phyloP scores from a whole-genome alignment of 768 basidiomycete genomes.

The Pisolithus microcarpus region DNA sequence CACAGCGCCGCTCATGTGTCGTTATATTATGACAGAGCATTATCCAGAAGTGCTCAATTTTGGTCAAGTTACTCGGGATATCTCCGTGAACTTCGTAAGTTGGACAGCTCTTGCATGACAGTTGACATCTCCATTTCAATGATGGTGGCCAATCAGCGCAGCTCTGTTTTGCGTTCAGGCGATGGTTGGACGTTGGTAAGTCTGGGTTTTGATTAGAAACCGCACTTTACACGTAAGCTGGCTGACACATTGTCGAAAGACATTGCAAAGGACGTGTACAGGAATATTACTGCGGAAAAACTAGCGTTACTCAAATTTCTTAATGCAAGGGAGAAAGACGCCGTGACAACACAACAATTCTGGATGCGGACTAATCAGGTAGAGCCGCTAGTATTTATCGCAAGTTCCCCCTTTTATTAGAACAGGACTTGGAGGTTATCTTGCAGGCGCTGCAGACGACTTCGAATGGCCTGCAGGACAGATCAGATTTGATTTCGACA shows the following conservation, averaged over 20 bases:
- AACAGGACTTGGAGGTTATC: conserved; percentile 25
- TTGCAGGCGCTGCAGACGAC: conserved; percentile 15
- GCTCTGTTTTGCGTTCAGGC: conserved; percentile 66
- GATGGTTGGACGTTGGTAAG: conserved; percentile 70
- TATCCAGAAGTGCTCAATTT: conserved; percentile 72
- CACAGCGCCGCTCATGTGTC: conserved; percentile 3
- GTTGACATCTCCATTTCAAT: conserved; percentile 1
- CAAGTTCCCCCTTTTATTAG: neutral
- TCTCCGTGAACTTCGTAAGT: conserved; percentile 69
- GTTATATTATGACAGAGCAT: conserved; percentile 38
- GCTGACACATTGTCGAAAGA: conserved; percentile 31
- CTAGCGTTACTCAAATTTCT: conserved; percentile 42
- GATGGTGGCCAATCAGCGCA: conserved; percentile 42
- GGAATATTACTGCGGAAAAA: conserved; percentile 57
- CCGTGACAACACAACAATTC: conserved; percentile 20
- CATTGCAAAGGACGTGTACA: conserved; percentile 58
- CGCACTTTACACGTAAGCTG: conserved; percentile 6
- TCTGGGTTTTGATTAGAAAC: neutral
- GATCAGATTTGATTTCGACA: conserved; percentile 15
- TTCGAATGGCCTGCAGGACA: conserved; percentile 12
- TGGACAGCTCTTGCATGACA: neutral
- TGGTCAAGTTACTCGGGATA: conserved; percentile 87
- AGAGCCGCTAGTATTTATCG: conserved; percentile 5
- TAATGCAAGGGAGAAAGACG: conserved; percentile 35
- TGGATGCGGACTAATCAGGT: conserved; percentile 27